Percentiles rank a stretch among this genome's conserved stretches.
Conservation (phyloP, 2,329 filamentous ascomycete species). For the Exophiala oligosperma region DNA sequence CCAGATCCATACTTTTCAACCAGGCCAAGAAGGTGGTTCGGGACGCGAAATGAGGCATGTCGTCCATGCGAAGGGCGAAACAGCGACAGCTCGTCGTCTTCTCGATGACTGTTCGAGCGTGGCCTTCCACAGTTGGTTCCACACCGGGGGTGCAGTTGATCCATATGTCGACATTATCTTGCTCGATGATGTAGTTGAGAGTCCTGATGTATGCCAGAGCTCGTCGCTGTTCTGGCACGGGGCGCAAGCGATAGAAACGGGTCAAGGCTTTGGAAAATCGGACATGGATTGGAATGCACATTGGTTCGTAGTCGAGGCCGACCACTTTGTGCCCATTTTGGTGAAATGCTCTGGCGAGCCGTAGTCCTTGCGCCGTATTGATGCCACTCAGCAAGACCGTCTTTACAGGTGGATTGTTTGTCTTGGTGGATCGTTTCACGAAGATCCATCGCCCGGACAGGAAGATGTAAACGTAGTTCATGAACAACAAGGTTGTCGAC, state of each 20-base stretch:
- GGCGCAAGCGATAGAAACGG: slow-evolving; percentile 52
- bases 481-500: slow-evolving; percentile 44
- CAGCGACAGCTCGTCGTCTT: slow-evolving; percentile 58
- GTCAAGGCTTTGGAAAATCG: slow-evolving; percentile 60
- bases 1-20: slow-evolving; percentile 25
- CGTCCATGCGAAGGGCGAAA: slow-evolving; percentile 14
- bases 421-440: slow-evolving; percentile 22
- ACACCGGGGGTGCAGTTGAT: slow-evolving; percentile 68
- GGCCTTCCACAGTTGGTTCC: slow-evolving; percentile 64
- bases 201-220: slow-evolving; percentile 52
- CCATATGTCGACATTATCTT: slow-evolving; percentile 68
- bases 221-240: slow-evolving; percentile 5
- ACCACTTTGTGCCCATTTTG: slow-evolving; percentile 67
- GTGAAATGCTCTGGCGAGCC: slow-evolving; percentile 65
- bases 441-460: slow-evolving; percentile 30
- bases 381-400: slow-evolving; percentile 71
- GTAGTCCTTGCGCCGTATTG: slow-evolving; percentile 69
- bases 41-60: slow-evolving; percentile 7
- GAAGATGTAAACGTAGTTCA: slow-evolving; percentile 37
- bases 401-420: slow-evolving; percentile 43
- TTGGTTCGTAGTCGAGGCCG: slow-evolving; percentile 63
- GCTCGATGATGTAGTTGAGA: slow-evolving; percentile 59
- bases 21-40: slow-evolving; percentile 17
- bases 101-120: slow-evolving; percentile 62
- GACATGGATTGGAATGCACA: slow-evolving; percentile 51